phyloP scores from a whole-genome alignment of 1,139 yeast species.

The Taiozyma sp. region DNA sequence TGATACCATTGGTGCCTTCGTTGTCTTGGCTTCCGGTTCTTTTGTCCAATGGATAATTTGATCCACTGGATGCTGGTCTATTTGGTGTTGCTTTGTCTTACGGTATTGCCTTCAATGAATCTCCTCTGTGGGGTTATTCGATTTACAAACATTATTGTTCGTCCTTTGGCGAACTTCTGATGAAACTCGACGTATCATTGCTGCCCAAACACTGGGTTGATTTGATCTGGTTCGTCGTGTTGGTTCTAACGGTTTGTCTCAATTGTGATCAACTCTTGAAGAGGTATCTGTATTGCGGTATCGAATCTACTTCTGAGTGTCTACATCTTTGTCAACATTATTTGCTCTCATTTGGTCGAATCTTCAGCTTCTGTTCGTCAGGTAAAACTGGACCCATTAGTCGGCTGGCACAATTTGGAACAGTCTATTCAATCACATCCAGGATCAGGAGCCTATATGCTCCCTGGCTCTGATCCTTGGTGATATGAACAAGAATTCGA shows the following conservation, averaged over 20 bases:
- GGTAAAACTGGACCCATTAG: constrained; percentile 66
- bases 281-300: constrained; percentile 90
- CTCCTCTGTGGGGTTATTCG: too few relatives aligned
- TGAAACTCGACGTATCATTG: constrained; percentile 75
- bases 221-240: constrained; percentile 86
- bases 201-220: constrained; percentile 83
- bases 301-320: constrained; percentile 68
- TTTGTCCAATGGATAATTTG: too few relatives aligned
- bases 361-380: constrained; percentile 68
- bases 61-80: too few relatives aligned
- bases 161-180: constrained; percentile 76
- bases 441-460: constrained; percentile 74
- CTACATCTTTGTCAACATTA: constrained; percentile 62
- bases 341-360: constrained; percentile 77
- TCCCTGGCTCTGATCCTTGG: constrained; percentile 81
- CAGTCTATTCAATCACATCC: constrained; percentile 64
- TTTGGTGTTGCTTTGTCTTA: too few relatives aligned
- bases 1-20: too few relatives aligned
- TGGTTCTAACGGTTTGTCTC: constrained; percentile 82
- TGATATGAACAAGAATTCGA: constrained; percentile 56
- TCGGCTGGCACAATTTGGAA: constrained; percentile 42
- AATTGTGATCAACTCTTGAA: constrained; percentile 80
- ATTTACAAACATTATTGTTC: constrained; percentile 70
- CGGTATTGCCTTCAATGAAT: too few relatives aligned
- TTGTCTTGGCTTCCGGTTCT: too few relatives aligned